phyloP scores from a whole-genome alignment of 2,329 filamentous ascomycete genomes.

The Colletotrichum spinosum region DNA sequence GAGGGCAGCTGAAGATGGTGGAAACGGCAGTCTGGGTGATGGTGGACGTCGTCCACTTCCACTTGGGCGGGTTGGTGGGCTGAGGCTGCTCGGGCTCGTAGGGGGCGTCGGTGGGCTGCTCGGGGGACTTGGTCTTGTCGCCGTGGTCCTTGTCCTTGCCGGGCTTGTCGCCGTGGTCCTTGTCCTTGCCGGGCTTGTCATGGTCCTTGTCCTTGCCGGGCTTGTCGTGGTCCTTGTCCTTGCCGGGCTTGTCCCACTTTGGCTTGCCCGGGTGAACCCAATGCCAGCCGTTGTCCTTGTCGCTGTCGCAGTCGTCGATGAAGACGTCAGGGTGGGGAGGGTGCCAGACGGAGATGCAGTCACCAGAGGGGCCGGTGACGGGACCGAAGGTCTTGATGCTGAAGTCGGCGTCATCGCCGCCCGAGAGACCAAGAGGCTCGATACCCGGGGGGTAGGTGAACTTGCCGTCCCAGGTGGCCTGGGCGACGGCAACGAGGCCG shows the following conservation, averaged over 20 bases:
- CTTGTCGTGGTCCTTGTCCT: constrained; percentile 29
- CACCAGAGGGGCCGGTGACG: constrained; percentile 40
- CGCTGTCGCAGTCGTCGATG: constrained; percentile 51
- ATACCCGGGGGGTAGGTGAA: constrained; percentile 41
- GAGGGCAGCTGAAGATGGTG: constrained; percentile 54
- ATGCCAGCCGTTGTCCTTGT: constrained; percentile 48
- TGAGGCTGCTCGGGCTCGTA: constrained; percentile 31
- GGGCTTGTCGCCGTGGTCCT: constrained; percentile 6
- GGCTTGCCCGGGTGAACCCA: constrained; percentile 48
- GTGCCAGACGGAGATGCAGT: constrained; percentile 49
- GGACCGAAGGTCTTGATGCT: constrained; percentile 40
- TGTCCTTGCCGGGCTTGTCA: constrained; percentile 4
- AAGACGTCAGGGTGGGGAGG: constrained; percentile 49
- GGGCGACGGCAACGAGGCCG: constrained; percentile 36
- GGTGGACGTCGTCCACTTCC: constrained; percentile 56
- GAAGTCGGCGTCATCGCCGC: constrained; percentile 26
- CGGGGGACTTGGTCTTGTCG: constrained; percentile 6
- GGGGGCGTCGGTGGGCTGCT: constrained; percentile 1
- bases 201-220: constrained; percentile 11
- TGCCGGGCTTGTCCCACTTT: constrained; percentile 23
- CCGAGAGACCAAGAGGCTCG: constrained; percentile 23
- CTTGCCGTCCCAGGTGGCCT: constrained; percentile 36
- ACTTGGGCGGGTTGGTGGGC: constrained; percentile 40
- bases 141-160: constrained; percentile 4
- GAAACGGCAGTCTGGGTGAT: constrained; percentile 51